A percentile compares a stretch with the other conserved stretches of the same genome.
phyloP scores from a whole-genome alignment of 352 stramenopile species.

The Pythium phragmiticola region DNA sequence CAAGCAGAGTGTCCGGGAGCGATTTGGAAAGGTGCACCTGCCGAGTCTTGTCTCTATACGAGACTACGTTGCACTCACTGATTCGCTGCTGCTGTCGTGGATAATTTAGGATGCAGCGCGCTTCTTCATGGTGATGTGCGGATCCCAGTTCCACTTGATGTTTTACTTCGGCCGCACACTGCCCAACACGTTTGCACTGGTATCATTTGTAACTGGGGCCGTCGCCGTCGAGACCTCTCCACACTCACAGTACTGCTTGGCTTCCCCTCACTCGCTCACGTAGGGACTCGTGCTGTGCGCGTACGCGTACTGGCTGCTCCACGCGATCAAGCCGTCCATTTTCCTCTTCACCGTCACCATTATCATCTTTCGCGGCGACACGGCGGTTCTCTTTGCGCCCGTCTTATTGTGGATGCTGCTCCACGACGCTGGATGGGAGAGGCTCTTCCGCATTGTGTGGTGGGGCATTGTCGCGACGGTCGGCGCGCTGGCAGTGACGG shows the following conservation, averaged over 20 bases:
- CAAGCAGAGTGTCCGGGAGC: conserved; percentile 50
- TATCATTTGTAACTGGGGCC: conserved; percentile 20
- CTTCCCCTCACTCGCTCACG: background rate
- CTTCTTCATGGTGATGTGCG: conserved; percentile 88
- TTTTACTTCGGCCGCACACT: conserved; percentile 98
- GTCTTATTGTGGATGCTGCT: conserved; percentile 92
- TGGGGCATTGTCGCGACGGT: conserved; percentile 80
- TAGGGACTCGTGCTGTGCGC: conserved; percentile 65
- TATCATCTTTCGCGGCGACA: conserved; percentile 97
- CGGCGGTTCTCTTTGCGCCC: conserved; percentile 94
- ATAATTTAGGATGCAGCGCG: conserved; percentile 38
- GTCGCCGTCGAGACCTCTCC: conserved; percentile 37
- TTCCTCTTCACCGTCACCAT: conserved; percentile 90
- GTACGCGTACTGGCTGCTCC: conserved; percentile 61
- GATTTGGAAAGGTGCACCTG: conserved; percentile 47
- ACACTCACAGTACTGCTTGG: conserved; percentile 13
- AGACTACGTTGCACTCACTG: background rate
- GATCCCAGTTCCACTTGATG: conserved; percentile 96
- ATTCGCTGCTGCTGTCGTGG: background rate
- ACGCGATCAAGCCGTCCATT: conserved; percentile 51
- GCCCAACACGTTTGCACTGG: conserved; percentile 97
- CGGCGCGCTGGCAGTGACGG: conserved; percentile 74
- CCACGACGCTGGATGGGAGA: conserved; percentile 38
- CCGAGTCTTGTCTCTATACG: too few species aligned
- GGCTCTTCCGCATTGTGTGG: conserved; percentile 72